Conservation (phyloP, 305 asterid genomes). For the Nicotiana rustica region DNA sequence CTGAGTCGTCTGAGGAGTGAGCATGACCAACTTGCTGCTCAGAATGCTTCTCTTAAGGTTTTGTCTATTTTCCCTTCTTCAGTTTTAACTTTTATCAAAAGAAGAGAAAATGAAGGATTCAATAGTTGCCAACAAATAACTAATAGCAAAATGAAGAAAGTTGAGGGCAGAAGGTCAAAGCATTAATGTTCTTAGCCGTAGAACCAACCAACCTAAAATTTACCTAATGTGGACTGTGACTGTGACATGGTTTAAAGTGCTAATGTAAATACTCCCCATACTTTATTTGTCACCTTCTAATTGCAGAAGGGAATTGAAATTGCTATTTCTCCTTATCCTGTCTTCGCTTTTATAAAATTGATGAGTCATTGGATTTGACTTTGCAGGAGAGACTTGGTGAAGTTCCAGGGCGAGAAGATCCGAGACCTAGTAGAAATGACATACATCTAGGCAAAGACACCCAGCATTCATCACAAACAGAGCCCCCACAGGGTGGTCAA, state of each 20-base stretch:
- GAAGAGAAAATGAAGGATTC: slow-evolving; percentile 7
- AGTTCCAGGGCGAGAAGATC: slow-evolving; percentile 68
- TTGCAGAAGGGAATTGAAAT: background rate
- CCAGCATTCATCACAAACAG: slow-evolving; percentile 46
- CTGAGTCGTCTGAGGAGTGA: slow-evolving; percentile 71
- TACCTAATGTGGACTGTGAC: background rate
- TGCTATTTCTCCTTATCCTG: background rate
- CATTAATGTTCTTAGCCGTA: slow-evolving; percentile 2
- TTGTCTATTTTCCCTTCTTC: slow-evolving; percentile 16
- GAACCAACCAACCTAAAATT: background rate
- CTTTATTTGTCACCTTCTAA: slow-evolving; percentile 17
- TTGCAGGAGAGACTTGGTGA: slow-evolving; percentile 84
- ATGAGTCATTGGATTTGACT: slow-evolving; percentile 29
- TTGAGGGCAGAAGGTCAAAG: background rate
- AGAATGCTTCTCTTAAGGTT: slow-evolving; percentile 90
- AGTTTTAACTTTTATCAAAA: background rate
- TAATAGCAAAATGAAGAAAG: background rate
- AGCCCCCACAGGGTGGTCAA: slow-evolving; percentile 43
- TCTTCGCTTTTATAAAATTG: background rate
- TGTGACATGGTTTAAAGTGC: background rate
- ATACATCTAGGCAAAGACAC: slow-evolving; percentile 46
- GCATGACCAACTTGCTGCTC: slow-evolving; percentile 72
- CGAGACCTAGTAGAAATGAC: slow-evolving; percentile 62
- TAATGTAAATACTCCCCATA: background rate
- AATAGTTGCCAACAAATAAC: background rate